Evolutionary conservation across 2,329 filamentous ascomycete genomes (phyloP).

Genomic region (Coniochaeta prunicola): DNA sequence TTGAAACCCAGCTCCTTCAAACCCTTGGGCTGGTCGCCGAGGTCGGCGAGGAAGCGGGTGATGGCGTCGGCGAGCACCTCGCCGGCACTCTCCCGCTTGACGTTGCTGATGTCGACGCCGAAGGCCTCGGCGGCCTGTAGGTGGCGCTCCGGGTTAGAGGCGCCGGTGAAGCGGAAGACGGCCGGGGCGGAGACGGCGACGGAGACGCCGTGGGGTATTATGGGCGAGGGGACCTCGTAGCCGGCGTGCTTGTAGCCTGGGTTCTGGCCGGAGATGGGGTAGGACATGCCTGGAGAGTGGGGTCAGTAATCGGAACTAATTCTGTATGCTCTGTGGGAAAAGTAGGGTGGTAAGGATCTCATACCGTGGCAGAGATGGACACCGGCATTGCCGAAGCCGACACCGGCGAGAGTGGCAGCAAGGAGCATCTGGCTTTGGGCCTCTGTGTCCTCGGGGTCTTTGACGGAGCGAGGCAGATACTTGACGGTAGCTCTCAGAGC

Average conservation of each 20-base stretch:
- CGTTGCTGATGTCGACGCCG: slow-evolving; percentile 79
- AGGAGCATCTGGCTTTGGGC: slow-evolving; percentile 95
- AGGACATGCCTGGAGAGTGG: slow-evolving; percentile 67
- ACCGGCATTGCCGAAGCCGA: slow-evolving; percentile 95
- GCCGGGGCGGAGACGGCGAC: slow-evolving; percentile 91
- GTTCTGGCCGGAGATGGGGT: slow-evolving; percentile 94
- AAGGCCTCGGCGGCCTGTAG: slow-evolving; percentile 84
- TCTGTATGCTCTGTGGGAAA: too few relatives aligned
- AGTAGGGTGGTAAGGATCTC: slow-evolving; percentile 14
- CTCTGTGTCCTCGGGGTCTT: slow-evolving; percentile 82
- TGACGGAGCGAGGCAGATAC: slow-evolving; percentile 83
- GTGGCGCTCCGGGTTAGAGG: slow-evolving; percentile 89
- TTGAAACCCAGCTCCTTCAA: slow-evolving; percentile 78
- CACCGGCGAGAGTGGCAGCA: slow-evolving; percentile 86
- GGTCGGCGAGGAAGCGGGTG: slow-evolving; percentile 66
- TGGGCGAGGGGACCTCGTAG: slow-evolving; percentile 67
- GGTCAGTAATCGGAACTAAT: too few relatives aligned
- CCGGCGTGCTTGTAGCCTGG: slow-evolving; percentile 81
- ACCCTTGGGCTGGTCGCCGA: slow-evolving; percentile 88
- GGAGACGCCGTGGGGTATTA: slow-evolving; percentile 94
- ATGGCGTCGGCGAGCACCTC: slow-evolving; percentile 82
- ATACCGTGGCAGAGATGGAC: slow-evolving; percentile 68
- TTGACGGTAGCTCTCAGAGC: slow-evolving; percentile 79
- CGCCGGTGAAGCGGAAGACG: slow-evolving; percentile 87
- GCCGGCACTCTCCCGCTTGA: slow-evolving; percentile 83